phyloP scores from a whole-genome alignment of 805 yeast genomes.

The Yamadazyma endophytica region DNA sequence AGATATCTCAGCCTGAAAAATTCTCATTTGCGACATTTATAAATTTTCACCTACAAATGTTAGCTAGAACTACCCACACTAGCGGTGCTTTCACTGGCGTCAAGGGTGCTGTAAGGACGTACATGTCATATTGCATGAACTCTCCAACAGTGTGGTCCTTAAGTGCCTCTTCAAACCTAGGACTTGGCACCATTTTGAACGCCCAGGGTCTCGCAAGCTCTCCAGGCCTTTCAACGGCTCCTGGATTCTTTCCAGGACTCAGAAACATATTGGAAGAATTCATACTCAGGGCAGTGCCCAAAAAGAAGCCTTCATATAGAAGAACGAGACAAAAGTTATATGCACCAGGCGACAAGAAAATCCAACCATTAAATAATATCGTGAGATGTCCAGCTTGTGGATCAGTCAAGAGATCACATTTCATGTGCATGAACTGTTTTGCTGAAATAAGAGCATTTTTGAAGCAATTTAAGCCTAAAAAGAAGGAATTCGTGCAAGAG shows the following conservation, averaged over 20 bases:
- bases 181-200: background rate
- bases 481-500: constrained; percentile 22
- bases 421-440: constrained; percentile 90
- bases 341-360: constrained; percentile 78
- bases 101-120: too few relatives aligned
- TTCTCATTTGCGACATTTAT: too few relatives aligned
- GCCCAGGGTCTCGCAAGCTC: constrained; percentile 1
- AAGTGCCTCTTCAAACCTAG: too few relatives aligned
- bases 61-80: too few relatives aligned
- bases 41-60: too few relatives aligned
- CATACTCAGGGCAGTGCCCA: constrained; percentile 82
- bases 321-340: constrained; percentile 80
- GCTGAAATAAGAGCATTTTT: constrained; percentile 73
- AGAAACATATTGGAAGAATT: constrained; percentile 43
- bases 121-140: too few relatives aligned
- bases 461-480: constrained; percentile 43
- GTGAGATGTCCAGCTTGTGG: constrained; percentile 97
- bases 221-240: too few relatives aligned
- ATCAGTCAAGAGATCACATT: constrained; percentile 81
- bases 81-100: too few relatives aligned
- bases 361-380: constrained; percentile 68
- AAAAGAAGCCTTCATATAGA: constrained; percentile 85
- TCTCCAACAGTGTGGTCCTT: too few relatives aligned
- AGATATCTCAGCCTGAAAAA: too few relatives aligned
- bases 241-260: constrained; percentile 4